phyloP scores from a whole-genome alignment of 78 protist species.

The Bigelowiella natans region DNA sequence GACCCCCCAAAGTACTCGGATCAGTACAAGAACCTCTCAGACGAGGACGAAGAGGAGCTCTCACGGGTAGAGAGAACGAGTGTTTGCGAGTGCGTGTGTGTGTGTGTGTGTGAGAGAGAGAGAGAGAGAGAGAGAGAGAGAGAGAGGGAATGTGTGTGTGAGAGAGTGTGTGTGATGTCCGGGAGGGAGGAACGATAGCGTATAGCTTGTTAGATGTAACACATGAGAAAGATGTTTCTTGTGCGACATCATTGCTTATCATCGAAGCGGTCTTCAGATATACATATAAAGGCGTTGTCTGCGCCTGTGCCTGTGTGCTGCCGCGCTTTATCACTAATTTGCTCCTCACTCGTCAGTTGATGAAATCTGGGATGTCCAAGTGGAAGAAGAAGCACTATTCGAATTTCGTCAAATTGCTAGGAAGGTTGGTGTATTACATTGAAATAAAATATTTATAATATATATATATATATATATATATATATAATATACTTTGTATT shows the following conservation, averaged over 20 bases:
- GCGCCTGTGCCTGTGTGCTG: too few species aligned
- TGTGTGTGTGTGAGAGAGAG: background rate
- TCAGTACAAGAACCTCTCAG: background rate
- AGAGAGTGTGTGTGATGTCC: too few species aligned
- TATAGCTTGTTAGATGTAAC: too few species aligned
- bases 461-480: background rate
- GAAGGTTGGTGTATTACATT: too few species aligned
- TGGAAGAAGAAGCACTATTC: background rate
- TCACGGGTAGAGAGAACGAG: background rate
- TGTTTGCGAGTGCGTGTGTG: background rate
- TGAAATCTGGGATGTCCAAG: background rate
- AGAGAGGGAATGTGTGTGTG: too few species aligned
- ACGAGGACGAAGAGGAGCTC: background rate
- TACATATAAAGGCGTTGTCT: too few species aligned
- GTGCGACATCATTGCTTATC: too few species aligned
- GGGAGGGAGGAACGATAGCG: too few species aligned
- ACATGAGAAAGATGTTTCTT: too few species aligned
- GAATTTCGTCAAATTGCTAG: background rate
- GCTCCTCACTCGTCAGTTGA: background rate
- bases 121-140: background rate
- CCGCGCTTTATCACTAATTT: background rate
- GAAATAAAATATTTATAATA: too few species aligned
- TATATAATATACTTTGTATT: background rate
- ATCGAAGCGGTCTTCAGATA: too few species aligned
- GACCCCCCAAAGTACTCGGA: background rate